Evolutionary conservation across 2,329 filamentous ascomycete species (phyloP).

Genomic region (Fusarium acutatum): DNA sequence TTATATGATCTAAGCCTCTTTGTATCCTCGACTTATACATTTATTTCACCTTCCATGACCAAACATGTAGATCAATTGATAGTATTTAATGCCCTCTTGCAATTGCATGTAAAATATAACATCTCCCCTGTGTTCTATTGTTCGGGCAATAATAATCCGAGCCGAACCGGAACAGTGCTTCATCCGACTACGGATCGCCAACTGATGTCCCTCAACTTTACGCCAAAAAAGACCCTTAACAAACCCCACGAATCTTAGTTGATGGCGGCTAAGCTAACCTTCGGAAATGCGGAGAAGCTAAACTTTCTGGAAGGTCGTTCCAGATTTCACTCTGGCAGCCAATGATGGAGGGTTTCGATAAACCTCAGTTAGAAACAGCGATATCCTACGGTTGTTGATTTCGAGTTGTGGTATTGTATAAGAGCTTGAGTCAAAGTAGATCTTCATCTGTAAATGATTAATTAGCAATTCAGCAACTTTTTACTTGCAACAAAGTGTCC

Average conservation of each 20-base stretch:
- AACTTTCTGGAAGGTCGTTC: not conserved
- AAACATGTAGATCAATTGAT: not conserved
- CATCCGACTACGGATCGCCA: not conserved
- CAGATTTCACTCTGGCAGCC: not conserved
- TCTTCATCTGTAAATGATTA: not conserved
- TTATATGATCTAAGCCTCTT: not conserved
- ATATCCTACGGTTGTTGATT: not conserved
- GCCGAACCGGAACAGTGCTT: not conserved
- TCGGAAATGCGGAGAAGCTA: not conserved
- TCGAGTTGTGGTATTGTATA: not conserved
- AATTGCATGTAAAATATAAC: not conserved
- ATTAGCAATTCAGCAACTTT: not conserved
- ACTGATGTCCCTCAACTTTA: not conserved
- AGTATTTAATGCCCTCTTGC: fast-evolving
- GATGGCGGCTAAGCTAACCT: not conserved
- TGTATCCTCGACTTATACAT: fast-evolving
- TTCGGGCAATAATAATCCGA: not conserved
- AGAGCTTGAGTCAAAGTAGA: not conserved
- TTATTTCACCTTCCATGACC: not conserved
- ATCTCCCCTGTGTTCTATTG: not conserved
- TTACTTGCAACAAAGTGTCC: not conserved
- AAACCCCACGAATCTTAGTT: not conserved
- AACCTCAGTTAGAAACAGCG: not conserved
- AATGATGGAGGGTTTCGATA: not conserved
- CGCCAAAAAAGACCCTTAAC: not conserved